Evolutionary conservation across 768 basidiomycete species (phyloP), one percentile per base, ranked within the genome.

Genomic region (Russula lepida): DNA sequence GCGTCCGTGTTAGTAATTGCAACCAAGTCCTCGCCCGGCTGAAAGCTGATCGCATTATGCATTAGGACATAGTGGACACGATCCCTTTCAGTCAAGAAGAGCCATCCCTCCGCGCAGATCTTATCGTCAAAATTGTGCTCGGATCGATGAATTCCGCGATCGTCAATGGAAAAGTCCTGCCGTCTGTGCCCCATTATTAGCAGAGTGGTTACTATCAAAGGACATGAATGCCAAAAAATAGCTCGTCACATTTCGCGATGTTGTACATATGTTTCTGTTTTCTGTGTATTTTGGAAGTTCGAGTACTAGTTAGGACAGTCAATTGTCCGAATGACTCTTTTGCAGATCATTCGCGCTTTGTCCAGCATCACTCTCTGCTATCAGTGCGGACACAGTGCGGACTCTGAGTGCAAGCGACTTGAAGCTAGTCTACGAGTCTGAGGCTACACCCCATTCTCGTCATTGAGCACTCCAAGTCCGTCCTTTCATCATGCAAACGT

Each of bases 11-110:
- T 19, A 47, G 66, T 51, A 43, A 13, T 25, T 9, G 1, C 13
- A 21, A 23, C 25, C 25, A 33, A 27, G 11, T 35, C n/a, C 5
- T 28, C 11, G 32, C 30, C 11, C 17, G 30, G n/a, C 17, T 37
- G 5, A 39, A 21, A 19, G 13, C 2, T 54, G 19, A 57, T 37
- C 11, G 17, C 19, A 23, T 25, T 6, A 5, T 44, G 21, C 27
- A 27, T 30, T 25, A 66, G 66, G 64, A 66, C 23, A 65, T 66
- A 50, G 60, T 65, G 19, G 64, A 65, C 13, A 43, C 63, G n/a
- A 60, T 53, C 12, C 28, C 33, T 12, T 66, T 58, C 56, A 54
- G 32, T 27, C 48, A 43, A 11, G 33, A 54, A n/a, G 59, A 66
- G 44, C 65, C 65, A 3, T 53, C 27, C n/a, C 48, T 66, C 52